Percentiles rank a stretch among this genome's conserved stretches.
Evolutionary conservation across 352 stramenopile species (phyloP).

Genomic region (Pythium apleroticum): DNA sequence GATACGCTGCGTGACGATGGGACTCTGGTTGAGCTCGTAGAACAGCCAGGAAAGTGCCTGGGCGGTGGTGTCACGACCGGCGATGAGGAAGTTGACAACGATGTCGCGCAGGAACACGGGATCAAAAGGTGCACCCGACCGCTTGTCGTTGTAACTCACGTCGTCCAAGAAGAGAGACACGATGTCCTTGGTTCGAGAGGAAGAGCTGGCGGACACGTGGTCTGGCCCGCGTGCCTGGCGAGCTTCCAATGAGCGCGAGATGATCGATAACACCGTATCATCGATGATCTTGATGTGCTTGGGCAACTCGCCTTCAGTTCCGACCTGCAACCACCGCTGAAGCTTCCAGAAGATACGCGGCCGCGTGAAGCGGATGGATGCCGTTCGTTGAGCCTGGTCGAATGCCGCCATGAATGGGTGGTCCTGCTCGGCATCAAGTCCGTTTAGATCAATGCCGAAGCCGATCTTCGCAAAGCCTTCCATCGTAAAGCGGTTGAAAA

Average conservation of each 20-base stretch:
- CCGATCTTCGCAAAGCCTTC: constrained; percentile 33
- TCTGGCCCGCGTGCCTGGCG: neutral
- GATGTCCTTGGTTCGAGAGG: constrained; percentile 8
- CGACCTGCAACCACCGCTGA: constrained; percentile 19
- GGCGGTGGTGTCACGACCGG: constrained; percentile 51
- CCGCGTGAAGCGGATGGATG: constrained; percentile 17
- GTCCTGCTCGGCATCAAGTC: constrained; percentile 11
- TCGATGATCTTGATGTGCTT: constrained; percentile 26
- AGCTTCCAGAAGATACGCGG: constrained; percentile 52
- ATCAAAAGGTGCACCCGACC: constrained; percentile 12
- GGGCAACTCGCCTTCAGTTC: constrained; percentile 15
- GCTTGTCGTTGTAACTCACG: constrained; percentile 20
- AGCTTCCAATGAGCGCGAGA: constrained; percentile 33
- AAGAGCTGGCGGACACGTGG: neutral
- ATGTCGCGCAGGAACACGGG: constrained; percentile 44
- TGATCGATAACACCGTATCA: constrained; percentile 38
- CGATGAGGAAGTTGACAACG: constrained; percentile 58
- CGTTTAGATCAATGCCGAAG: constrained; percentile 26
- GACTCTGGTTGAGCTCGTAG: constrained; percentile 42
- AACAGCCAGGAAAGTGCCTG: constrained; percentile 51
- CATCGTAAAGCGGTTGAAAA: constrained; percentile 30
- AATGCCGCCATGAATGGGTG: constrained; percentile 29
- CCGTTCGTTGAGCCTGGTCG: constrained; percentile 15
- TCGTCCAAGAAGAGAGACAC: constrained; percentile 27
- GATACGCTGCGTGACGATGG: constrained; percentile 30